Evolutionary conservation across 2,329 filamentous ascomycete genomes (phyloP).

Genomic region (Calonectria fujianensis): DNA sequence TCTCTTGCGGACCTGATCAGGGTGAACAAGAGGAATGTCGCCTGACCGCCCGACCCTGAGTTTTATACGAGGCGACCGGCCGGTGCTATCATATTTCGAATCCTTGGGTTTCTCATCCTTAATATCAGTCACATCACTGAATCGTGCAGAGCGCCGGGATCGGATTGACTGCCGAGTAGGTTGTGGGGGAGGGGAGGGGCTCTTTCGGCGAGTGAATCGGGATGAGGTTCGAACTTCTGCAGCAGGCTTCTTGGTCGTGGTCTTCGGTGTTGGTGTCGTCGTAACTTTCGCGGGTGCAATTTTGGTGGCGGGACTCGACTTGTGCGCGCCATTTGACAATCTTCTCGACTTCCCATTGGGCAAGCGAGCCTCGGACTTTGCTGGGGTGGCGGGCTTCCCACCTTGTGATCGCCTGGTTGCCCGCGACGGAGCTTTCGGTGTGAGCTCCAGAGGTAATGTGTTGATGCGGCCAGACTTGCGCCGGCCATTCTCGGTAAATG

Average conservation of each 20-base stretch:
- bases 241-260: slow-evolving; percentile 55
- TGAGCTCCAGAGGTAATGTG: slow-evolving; percentile 71
- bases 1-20: slow-evolving; percentile 72
- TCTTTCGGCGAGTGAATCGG: slow-evolving; percentile 62
- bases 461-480: slow-evolving; percentile 81
- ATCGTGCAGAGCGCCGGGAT: slow-evolving; percentile 65
- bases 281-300: slow-evolving; percentile 46
- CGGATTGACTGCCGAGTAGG: slow-evolving; percentile 64
- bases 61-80: slow-evolving; percentile 68
- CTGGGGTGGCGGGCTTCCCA: slow-evolving; percentile 59
- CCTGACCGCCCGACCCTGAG: slow-evolving; percentile 64
- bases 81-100: slow-evolving; percentile 48
- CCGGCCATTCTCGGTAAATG: slow-evolving; percentile 84
- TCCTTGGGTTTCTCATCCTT: slow-evolving; percentile 43
- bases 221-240: slow-evolving; percentile 56
- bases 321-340: slow-evolving; percentile 52
- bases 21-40: slow-evolving; percentile 75
- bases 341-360: slow-evolving; percentile 55
- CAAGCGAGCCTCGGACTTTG: slow-evolving; percentile 54
- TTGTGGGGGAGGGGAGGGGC: slow-evolving; percentile 64
- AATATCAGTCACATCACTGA: slow-evolving; percentile 55
- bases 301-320: slow-evolving; percentile 54
- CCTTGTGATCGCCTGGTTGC: slow-evolving; percentile 67
- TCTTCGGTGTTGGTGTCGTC: slow-evolving; percentile 56
- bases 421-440: slow-evolving; percentile 70